A percentile compares a stretch with the other conserved stretches of the same genome.
Evolutionary conservation across 2,329 filamentous ascomycete genomes (phyloP).

Genomic region (Neurospora sp.): DNA sequence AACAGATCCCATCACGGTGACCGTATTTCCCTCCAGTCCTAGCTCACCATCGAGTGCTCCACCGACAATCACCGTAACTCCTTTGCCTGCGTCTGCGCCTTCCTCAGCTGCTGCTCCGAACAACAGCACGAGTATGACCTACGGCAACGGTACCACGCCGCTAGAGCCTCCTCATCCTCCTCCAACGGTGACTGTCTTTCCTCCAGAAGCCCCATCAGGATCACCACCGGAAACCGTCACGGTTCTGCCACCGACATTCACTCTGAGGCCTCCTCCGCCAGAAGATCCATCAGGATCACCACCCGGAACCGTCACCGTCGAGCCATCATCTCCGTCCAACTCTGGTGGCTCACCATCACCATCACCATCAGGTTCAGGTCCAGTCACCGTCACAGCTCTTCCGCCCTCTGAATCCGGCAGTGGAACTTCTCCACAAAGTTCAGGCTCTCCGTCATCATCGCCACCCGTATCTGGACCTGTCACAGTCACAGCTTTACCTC

Average conservation of each 20-base stretch:
- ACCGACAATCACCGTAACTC: background rate
- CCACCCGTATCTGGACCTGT: background rate
- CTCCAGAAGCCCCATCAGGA: background rate
- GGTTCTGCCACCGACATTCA: background rate
- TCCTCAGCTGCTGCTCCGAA: background rate
- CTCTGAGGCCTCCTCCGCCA: background rate
- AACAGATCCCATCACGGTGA: conserved; percentile 5
- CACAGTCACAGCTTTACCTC: background rate
- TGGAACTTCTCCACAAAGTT: background rate
- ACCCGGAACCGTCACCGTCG: conserved; percentile 1
- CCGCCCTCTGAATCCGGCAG: background rate
- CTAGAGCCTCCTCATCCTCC: background rate
- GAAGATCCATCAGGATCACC: conserved; percentile 1
- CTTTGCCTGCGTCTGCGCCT: background rate
- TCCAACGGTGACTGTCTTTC: background rate
- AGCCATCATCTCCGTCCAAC: background rate
- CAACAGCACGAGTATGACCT: background rate
- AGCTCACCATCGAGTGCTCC: background rate
- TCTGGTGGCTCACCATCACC: background rate
- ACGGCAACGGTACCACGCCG: background rate
- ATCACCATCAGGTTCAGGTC: background rate
- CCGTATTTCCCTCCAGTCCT: conserved; percentile 3
- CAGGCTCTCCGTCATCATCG: background rate
- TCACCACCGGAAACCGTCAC: conserved; percentile 6
- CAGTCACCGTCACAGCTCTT: background rate